These are phyloP conservation scores for Malus fusca DNA, from an alignment of 306 rosid species.

Conservation along the genomic window DNA sequence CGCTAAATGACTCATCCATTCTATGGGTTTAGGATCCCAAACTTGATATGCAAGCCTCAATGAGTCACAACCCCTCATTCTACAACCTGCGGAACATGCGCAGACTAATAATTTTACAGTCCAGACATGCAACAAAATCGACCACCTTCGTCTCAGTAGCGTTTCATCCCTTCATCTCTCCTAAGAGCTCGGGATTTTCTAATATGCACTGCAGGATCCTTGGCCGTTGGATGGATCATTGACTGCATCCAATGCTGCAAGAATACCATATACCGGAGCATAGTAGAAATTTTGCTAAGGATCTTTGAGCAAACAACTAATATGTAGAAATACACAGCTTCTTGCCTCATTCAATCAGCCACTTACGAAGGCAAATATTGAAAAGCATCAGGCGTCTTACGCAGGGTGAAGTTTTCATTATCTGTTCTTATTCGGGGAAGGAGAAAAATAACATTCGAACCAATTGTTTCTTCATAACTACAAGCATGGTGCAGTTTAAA, in stretches of 20 bases:
- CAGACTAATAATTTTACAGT: no score
- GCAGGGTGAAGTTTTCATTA: slow-evolving; percentile 1
- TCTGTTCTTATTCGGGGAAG: not conserved
- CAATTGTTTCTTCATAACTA: slow-evolving; percentile 2
- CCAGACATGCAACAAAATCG: no score
- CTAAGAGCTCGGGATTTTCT: no score
- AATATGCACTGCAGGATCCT: not conserved
- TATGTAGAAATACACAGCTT: not conserved
- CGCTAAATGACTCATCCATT: not conserved
- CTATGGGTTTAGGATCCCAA: no score
- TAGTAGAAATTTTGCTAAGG: no score
- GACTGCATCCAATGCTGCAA: not conserved
- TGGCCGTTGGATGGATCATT: not conserved
- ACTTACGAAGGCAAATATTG: not conserved
- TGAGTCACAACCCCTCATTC: no score
- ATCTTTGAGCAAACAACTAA: not conserved
- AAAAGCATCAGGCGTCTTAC: not conserved
- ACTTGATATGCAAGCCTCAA: no score
- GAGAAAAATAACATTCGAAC: not conserved
- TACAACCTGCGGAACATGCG: not conserved
- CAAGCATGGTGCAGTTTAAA: not conserved
- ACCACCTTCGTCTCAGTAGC: not conserved
- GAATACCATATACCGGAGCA: not conserved
- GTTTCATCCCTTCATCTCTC: not conserved
- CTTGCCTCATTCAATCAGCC: not conserved